Percentiles rank a stretch among this genome's conserved stretches.
These are phyloP conservation scores for Isabelozyma gotoi DNA, from an alignment of 805 yeast species.

Conservation along the genomic window DNA sequence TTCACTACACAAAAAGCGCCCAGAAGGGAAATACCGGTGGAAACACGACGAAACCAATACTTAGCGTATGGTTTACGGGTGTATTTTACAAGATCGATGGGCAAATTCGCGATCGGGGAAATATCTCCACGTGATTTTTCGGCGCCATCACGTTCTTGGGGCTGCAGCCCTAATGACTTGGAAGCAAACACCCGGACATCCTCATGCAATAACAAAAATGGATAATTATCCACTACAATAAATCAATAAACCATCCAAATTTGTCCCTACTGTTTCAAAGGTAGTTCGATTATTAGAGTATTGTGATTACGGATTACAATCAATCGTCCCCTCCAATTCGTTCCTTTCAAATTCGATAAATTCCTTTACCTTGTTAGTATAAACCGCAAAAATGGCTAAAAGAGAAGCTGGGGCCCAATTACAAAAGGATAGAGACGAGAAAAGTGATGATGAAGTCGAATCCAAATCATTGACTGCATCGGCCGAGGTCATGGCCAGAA, in stretches of 20 bases:
- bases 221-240: background rate
- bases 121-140: background rate
- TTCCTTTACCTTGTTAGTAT: too few relatives aligned
- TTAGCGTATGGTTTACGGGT: background rate
- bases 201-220: background rate
- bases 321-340: background rate
- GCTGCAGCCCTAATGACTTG: background rate
- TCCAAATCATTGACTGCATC: constrained; percentile 50
- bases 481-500: constrained; percentile 57
- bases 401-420: constrained; percentile 68
- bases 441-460: constrained; percentile 36
- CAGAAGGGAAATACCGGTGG: background rate
- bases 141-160: background rate
- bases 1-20: background rate
- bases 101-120: too few relatives aligned
- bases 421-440: constrained; percentile 49
- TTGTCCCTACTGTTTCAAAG: too few relatives aligned
- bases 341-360: too few relatives aligned
- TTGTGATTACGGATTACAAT: too few relatives aligned
- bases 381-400: constrained; percentile 50
- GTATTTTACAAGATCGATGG: background rate
- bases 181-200: background rate
- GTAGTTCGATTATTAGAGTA: too few relatives aligned
- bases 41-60: background rate
- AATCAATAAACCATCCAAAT: too few relatives aligned